Conservation (phyloP, 805 yeast species). For the Ogataea populi-albae region DNA sequence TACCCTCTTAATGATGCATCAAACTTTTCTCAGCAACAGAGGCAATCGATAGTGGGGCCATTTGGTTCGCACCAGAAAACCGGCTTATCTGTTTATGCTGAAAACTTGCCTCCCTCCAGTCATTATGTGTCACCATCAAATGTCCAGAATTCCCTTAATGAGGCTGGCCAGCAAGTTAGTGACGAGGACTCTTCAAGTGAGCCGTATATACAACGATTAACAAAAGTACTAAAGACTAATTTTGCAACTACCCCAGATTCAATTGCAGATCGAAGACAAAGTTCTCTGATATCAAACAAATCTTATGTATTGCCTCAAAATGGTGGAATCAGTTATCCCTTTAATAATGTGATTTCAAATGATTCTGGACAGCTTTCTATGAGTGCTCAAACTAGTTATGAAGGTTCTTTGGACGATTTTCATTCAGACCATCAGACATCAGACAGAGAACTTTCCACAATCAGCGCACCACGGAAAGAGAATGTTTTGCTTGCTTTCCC, state of each 20-base stretch:
- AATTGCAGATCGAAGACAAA: background rate
- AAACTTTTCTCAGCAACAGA: background rate
- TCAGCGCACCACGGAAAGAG: background rate
- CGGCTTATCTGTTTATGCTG: too few species aligned
- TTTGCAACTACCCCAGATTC: slow-evolving; percentile 10
- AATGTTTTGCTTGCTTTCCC: slow-evolving; percentile 22
- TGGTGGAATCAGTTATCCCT: too few species aligned
- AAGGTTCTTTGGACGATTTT: slow-evolving; percentile 8
- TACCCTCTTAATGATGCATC: slow-evolving; percentile 10
- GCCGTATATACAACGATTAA: slow-evolving; percentile 23
- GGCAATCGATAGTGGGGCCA: background rate
- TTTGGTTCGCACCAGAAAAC: background rate
- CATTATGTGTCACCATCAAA: slow-evolving; percentile 27
- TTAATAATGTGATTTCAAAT: too few species aligned
- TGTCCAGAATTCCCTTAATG: slow-evolving; percentile 20
- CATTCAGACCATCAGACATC: too few species aligned
- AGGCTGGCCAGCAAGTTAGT: slow-evolving; percentile 11
- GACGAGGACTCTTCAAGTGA: slow-evolving; percentile 14
- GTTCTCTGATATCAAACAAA: background rate
- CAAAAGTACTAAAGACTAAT: slow-evolving; percentile 21
- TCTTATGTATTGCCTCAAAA: background rate
- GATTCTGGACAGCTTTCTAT: too few species aligned
- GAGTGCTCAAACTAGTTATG: background rate
- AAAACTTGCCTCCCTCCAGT: background rate
- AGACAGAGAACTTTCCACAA: too few species aligned